Percentiles rank a stretch among this genome's conserved stretches.
phyloP scores from a whole-genome alignment of 2,329 filamentous ascomycete genomes.

The Diplocarpon mali region DNA sequence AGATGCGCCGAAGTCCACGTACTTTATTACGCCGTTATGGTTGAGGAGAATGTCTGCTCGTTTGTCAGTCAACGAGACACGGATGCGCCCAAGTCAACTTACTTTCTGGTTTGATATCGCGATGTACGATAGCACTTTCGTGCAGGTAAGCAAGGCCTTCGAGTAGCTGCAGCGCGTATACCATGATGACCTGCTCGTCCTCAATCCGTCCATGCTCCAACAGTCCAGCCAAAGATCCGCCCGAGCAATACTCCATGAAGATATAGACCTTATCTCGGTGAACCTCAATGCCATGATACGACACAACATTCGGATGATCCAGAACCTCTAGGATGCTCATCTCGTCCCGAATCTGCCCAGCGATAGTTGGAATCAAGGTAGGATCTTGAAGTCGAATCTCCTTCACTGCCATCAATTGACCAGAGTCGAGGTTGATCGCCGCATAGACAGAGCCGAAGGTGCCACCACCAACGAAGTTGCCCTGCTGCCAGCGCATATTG shows the following conservation, averaged over 20 bases:
- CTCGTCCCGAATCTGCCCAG: conserved; percentile 88
- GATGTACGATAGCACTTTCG: conserved; percentile 82
- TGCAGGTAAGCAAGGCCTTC: conserved; percentile 92
- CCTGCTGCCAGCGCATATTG: conserved; percentile 94
- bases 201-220: conserved; percentile 95
- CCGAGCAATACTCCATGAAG: conserved; percentile 99
- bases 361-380: conserved; percentile 87
- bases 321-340: conserved; percentile 94
- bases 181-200: conserved; percentile 95
- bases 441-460: conserved; percentile 97
- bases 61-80: conserved; percentile 2
- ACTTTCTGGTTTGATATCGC: conserved; percentile 97
- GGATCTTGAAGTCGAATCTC: conserved; percentile 96
- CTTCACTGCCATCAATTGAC: conserved; percentile 96
- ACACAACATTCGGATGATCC: conserved; percentile 95
- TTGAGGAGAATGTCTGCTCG: conserved; percentile 78
- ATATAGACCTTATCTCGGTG: conserved; percentile 99
- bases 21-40: conserved; percentile 97
- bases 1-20: conserved; percentile 94
- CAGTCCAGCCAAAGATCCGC: conserved; percentile 79
- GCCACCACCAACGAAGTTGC: conserved; percentile 93
- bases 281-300: conserved; percentile 95
- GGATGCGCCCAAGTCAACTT: conserved; percentile 32
- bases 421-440: conserved; percentile 92
- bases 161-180: conserved; percentile 86